phyloP scores from a whole-genome alignment of 306 rosid species.

The Quercus bicolor region DNA sequence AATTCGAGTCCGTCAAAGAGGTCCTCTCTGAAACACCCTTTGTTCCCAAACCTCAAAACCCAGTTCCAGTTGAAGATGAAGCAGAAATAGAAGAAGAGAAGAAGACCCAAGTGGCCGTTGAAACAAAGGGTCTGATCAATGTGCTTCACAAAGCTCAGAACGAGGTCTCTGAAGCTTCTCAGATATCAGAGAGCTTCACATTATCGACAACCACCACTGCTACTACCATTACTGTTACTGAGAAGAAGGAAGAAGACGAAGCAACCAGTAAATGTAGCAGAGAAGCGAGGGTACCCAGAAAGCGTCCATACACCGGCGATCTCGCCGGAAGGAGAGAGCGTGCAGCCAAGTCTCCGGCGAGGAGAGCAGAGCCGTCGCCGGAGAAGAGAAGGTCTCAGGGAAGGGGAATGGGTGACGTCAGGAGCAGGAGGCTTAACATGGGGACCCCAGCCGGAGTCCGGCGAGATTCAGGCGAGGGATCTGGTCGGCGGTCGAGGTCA shows the following conservation, averaged over 20 bases:
- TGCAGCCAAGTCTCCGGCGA: conserved; percentile 34
- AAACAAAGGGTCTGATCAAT: not conserved
- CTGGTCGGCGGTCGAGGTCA: conserved; percentile 52
- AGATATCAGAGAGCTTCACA: conserved; percentile 46
- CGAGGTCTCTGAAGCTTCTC: conserved; percentile 40
- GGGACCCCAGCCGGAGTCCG: conserved; percentile 26
- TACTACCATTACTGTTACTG: conserved; percentile 55
- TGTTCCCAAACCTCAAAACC: conserved; percentile 36
- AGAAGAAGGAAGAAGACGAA: conserved; percentile 63
- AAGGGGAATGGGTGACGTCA: conserved; percentile 34
- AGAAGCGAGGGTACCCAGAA: conserved; percentile 40
- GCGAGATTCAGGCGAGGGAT: conserved; percentile 36
- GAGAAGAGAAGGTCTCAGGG: conserved; percentile 38
- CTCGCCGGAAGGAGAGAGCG: conserved; percentile 33
- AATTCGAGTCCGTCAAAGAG: conserved; percentile 75
- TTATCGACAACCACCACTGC: conserved; percentile 52
- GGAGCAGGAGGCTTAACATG: conserved; percentile 34
- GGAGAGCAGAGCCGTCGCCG: conserved; percentile 35
- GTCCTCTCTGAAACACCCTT: conserved; percentile 83
- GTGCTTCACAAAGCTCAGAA: conserved; percentile 14
- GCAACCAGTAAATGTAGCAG: conserved; percentile 55
- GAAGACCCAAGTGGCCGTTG: conserved; percentile 30
- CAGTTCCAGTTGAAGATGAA: not conserved
- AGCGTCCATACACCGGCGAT: conserved; percentile 46
- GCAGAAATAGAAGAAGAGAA: not conserved